Evolutionary conservation across 805 yeast genomes (phyloP).

Genomic region (Ogataea trehalophila): DNA sequence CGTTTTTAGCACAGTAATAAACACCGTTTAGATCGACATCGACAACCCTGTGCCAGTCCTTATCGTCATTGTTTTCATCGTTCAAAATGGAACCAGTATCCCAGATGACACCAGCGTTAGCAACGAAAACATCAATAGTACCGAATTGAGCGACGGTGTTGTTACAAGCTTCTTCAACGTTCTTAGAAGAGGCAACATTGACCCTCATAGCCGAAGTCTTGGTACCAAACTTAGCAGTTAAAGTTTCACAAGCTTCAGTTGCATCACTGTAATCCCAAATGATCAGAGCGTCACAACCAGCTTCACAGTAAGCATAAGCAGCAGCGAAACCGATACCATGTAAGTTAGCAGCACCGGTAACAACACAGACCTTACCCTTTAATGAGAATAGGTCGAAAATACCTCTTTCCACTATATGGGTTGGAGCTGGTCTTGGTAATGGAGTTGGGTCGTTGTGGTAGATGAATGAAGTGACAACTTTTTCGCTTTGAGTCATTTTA

Average conservation of each 20-base stretch:
- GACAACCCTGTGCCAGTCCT: conserved; percentile 36
- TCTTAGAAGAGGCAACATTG: conserved; percentile 33
- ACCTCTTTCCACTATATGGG: conserved; percentile 13
- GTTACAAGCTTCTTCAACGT: conserved; percentile 29
- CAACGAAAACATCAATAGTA: conserved; percentile 37
- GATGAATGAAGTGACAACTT: conserved; percentile 20
- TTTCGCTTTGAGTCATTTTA: conserved; percentile 21
- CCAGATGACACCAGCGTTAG: conserved; percentile 39
- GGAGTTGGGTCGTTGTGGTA: conserved; percentile 22
- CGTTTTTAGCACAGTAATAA: conserved; percentile 48
- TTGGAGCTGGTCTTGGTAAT: conserved; percentile 26
- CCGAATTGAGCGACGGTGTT: conserved; percentile 35
- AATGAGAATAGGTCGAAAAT: conserved; percentile 60
- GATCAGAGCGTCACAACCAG: conserved; percentile 75
- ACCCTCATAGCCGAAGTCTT: conserved; percentile 27
- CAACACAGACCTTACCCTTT: conserved; percentile 76
- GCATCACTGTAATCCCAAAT: conserved; percentile 32
- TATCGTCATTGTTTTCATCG: conserved; percentile 31
- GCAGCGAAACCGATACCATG: conserved; percentile 75
- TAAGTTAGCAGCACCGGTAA: conserved; percentile 73
- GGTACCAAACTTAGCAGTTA: conserved; percentile 24
- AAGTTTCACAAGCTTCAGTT: conserved; percentile 13
- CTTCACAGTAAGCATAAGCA: conserved; percentile 80
- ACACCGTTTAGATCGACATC: conserved; percentile 49
- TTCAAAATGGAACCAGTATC: conserved; percentile 31